Percentiles rank a stretch among this genome's conserved stretches.
These are phyloP conservation scores for Chlamydomonas schloesseri DNA, from an alignment of 139 green algal species.

Conservation along the genomic window DNA sequence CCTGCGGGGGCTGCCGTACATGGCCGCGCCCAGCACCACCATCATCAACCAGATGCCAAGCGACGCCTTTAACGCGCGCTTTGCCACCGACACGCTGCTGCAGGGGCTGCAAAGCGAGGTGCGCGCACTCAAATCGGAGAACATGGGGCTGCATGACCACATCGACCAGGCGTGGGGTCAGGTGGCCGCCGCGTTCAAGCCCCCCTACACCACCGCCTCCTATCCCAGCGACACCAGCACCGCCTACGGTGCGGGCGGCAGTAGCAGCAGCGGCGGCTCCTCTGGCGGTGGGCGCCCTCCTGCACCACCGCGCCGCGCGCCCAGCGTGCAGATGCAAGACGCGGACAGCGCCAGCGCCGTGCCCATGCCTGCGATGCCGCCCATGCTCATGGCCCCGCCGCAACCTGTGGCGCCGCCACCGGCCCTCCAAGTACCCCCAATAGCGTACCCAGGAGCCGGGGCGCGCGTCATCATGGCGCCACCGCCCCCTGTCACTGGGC, in stretches of 20 bases:
- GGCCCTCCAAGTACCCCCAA: too few species aligned
- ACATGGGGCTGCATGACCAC: neutral
- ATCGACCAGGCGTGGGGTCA: neutral
- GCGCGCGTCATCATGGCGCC: too few species aligned
- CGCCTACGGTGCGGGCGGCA: neutral
- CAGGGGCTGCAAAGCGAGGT: neutral
- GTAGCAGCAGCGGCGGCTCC: neutral
- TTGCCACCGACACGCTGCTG: neutral
- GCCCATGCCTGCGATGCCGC: too few species aligned
- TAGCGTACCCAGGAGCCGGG: too few species aligned
- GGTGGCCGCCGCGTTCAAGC: neutral
- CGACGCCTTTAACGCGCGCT: neutral
- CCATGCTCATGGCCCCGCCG: too few species aligned
- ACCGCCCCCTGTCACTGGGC: too few species aligned
- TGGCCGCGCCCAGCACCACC: neutral
- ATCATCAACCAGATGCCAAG: conserved; percentile 1
- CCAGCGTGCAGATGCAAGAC: too few species aligned
- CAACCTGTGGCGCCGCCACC: too few species aligned
- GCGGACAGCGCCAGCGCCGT: too few species aligned
- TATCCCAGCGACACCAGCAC: neutral
- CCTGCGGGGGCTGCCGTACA: neutral
- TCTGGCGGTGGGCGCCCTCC: neutral
- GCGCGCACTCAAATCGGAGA: neutral
- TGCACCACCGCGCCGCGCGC: too few species aligned
- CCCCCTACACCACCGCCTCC: too few species aligned